A percentile compares a stretch with the other conserved stretches of the same genome.
These are phyloP conservation scores for Hemileia vastatrix DNA, from an alignment of 1,284 basidiomycete genomes.

Conservation along the genomic window DNA sequence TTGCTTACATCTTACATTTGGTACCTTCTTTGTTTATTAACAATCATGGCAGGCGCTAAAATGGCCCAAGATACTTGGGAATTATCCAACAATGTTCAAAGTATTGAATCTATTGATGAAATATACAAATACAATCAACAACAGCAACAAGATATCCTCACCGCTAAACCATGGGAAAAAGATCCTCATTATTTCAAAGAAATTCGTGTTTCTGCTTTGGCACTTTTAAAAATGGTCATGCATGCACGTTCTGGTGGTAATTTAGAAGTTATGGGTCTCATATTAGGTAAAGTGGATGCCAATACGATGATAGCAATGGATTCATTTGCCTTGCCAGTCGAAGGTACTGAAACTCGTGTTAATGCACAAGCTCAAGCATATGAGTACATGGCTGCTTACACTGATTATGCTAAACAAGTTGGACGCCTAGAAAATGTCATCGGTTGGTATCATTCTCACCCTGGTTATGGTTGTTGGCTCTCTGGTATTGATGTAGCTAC, in stretches of 20 bases:
- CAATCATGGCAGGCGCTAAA: too few relatives aligned
- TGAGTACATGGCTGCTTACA: not conserved
- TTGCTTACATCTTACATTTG: too few relatives aligned
- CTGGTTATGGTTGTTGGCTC: not conserved
- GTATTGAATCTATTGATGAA: too few relatives aligned
- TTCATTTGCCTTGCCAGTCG: not conserved
- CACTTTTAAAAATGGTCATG: too few relatives aligned
- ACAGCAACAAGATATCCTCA: slow-evolving; percentile 60
- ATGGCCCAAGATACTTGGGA: too few relatives aligned
- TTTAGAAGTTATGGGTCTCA: not conserved
- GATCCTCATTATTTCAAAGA: too few relatives aligned
- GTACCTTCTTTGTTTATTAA: too few relatives aligned
- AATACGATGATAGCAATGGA: too few relatives aligned
- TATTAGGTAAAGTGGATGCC: not conserved
- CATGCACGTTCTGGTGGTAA: too few relatives aligned
- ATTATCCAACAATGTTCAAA: too few relatives aligned
- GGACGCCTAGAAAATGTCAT: not conserved
- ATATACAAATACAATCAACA: slow-evolving; percentile 57
- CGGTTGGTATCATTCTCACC: not conserved
- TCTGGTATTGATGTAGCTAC: not conserved
- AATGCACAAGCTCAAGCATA: not conserved
- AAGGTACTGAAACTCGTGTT: not conserved
- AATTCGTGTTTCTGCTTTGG: too few relatives aligned
- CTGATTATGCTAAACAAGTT: too few relatives aligned
- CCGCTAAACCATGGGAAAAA: slow-evolving; percentile 52